phyloP scores from a whole-genome alignment of 306 rosid species.

The Cucumis sativus region Cucumber_9930_V3 NC_026660.2:8830001-8830500 shows the following conservation, averaged over 20 bases:
- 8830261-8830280: not conserved
- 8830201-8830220: constrained; percentile 21
- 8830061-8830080: not conserved
- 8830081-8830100: not conserved
- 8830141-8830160: constrained; percentile 45
- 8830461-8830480: constrained; percentile 1
- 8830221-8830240: not conserved
- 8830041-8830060: not conserved
- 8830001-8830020: not conserved
- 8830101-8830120: not conserved
- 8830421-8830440: constrained; percentile 44
- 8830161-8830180: constrained; percentile 53
- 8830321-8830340: constrained; percentile 45
- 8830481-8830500: not conserved
- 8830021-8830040: not conserved
- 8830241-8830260: not conserved
- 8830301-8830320: constrained; percentile 46
- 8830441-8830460: constrained; percentile 22
- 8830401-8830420: constrained; percentile 40
- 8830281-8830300: constrained; percentile 12
- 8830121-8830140: constrained; percentile 33
- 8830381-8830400: constrained; percentile 46
- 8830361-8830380: constrained; percentile 48
- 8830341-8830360: constrained; percentile 42
- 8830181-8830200: constrained; percentile 56